phyloP scores from a whole-genome alignment of 192 early-diverging fungal species.

The Podila clonocystis region DNA sequence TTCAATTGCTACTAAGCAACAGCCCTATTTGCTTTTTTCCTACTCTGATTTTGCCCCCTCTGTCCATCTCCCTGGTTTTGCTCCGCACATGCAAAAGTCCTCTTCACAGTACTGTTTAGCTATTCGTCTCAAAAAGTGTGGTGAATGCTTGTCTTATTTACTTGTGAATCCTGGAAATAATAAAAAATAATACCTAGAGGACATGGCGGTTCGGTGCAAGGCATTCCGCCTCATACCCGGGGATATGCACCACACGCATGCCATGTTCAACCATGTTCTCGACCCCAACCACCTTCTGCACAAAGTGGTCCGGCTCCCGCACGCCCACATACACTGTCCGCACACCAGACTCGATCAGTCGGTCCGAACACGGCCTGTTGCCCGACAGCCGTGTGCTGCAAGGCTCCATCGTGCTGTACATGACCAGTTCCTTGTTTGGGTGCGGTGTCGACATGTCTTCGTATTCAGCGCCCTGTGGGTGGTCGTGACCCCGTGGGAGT shows the following conservation, averaged over 20 bases:
- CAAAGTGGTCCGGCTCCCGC: constrained; percentile 88
- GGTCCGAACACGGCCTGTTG: constrained; percentile 78
- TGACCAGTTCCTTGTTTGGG: constrained; percentile 63
- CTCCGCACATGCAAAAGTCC: no score
- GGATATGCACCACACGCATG: constrained; percentile 78
- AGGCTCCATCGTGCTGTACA: constrained; percentile 99
- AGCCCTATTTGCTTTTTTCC: no score
- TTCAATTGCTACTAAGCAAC: no score
- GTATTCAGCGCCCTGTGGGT: not conserved
- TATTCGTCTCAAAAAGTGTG: no score
- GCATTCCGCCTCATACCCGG: constrained; percentile 78
- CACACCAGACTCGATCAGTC: constrained; percentile 77
- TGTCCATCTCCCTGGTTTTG: no score
- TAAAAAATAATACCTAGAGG: constrained; percentile 2
- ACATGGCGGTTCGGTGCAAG: constrained; percentile 78
- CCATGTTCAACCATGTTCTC: constrained; percentile 72
- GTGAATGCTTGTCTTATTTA: no score
- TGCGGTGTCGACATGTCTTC: not conserved
- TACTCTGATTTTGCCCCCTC: no score
- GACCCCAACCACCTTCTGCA: constrained; percentile 80
- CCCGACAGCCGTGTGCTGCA: constrained; percentile 81
- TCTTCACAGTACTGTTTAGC: no score
- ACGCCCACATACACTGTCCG: constrained; percentile 86
- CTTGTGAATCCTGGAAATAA: no score
- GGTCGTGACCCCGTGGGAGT: not conserved